Percentiles rank a stretch among this genome's conserved stretches.
Evolutionary conservation across 345 rosid genomes (phyloP).

Genomic region (Gossypium turneri): DNA sequence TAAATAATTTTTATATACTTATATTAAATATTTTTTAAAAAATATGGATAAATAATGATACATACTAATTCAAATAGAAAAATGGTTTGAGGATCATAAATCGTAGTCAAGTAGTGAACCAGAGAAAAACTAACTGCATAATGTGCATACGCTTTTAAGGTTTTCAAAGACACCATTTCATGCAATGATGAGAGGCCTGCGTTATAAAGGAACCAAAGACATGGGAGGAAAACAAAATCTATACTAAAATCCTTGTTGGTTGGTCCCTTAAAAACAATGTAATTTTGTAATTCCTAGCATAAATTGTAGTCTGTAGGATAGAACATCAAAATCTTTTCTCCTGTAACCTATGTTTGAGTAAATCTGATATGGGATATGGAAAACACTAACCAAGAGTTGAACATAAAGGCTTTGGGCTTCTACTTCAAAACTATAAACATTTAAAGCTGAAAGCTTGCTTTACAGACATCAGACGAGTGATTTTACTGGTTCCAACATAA

Average conservation of each 20-base stretch:
- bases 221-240: neutral
- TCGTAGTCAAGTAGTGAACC: too few species aligned
- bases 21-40: too few species aligned
- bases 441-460: too few species aligned
- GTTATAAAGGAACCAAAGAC: neutral
- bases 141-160: neutral
- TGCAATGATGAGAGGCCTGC: neutral
- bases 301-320: neutral
- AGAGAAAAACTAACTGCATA: too few species aligned
- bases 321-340: slow-evolving; percentile 6
- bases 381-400: neutral
- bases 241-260: neutral
- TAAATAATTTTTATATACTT: too few species aligned
- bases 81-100: too few species aligned
- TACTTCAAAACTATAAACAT: neutral
- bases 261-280: slow-evolving; percentile 4
- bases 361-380: neutral
- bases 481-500: too few species aligned
- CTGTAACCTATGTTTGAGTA: neutral
- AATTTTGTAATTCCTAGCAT: neutral
- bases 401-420: neutral
- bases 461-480: too few species aligned
- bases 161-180: neutral
- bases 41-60: too few species aligned
- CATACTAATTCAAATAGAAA: too few species aligned